Evolutionary conservation across 2,329 filamentous ascomycete genomes (phyloP), one percentile per base, ranked within the genome.

Genomic region (Aspergillus terreus): DNA sequence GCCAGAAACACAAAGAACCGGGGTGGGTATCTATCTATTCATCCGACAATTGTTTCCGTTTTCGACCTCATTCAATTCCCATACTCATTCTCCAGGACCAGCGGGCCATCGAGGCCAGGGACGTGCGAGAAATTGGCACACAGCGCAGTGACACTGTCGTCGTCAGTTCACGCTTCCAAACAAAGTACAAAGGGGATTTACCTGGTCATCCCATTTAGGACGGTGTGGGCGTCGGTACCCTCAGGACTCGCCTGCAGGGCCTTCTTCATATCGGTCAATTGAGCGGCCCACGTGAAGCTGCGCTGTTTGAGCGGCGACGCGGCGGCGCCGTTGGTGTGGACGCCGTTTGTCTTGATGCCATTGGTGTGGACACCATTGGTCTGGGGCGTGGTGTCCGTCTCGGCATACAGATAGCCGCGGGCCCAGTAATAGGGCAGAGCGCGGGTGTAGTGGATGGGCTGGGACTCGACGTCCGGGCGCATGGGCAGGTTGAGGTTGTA

Each of bases 281-380:
- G 82, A 10, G 92, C 90, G 44, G 87, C 83, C 92, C 92, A 96
- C 72, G 91, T 91, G 78, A 95, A 96, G 71, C 92, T 86, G 65
- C 87, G 87, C 70, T 92, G 85, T 54, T 75, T 80, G 66, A 87
- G 83, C 33, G 78, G n/a, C 15, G 49, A 47, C 23, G 38, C 12
- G 11, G n/a, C 41, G 58, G 15, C 38, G 19, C 54, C 56, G 35
- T 56, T 60, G 12, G 35, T 25, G 33, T 15, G 42, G 17, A 19
- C 14, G 23, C 52, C 45, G 43, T 52, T 51, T 17, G 30, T 40
- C 73, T 79, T 78, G n/a, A 30, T 10, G 6, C 27, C 27, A 30
- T 30, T 30, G 27, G 27, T 4, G 6, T 30, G 27, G 6, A 30
- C 27, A 7, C 27, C 27, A 11, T 30, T 30, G 27, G 27, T 11